Evolutionary conservation across 2,329 filamentous ascomycete genomes (phyloP).

Genomic region (Karstenula rhodostoma): DNA sequence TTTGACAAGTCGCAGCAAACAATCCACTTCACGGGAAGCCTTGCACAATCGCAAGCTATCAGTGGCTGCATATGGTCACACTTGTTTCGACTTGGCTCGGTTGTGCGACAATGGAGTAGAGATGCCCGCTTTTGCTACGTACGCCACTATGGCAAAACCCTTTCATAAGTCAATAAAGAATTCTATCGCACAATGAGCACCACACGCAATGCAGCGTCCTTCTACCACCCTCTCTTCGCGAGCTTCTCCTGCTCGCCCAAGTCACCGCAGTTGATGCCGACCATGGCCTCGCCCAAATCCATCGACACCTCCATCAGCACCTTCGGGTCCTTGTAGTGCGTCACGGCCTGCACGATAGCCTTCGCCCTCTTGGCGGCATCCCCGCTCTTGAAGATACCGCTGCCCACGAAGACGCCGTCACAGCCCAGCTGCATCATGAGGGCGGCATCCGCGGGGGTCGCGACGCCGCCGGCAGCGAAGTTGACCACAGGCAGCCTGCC

Average conservation of each 20-base stretch:
- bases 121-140: not conserved
- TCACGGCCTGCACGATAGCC: constrained; percentile 94
- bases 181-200: not conserved
- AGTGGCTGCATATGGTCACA: not conserved
- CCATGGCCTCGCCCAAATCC: constrained; percentile 96
- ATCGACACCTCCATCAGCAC: constrained; percentile 86
- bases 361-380: constrained; percentile 88
- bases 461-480: constrained; percentile 98
- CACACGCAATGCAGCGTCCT: not conserved
- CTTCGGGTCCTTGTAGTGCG: constrained; percentile 86
- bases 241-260: constrained; percentile 84
- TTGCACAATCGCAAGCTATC: not conserved
- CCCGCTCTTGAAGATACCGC: constrained; percentile 96
- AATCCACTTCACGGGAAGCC: not conserved
- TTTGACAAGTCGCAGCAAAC: not conserved
- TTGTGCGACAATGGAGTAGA: not conserved
- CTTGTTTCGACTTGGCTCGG: not conserved
- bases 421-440: constrained; percentile 99
- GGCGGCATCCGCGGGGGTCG: constrained; percentile 96
- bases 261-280: constrained; percentile 85
- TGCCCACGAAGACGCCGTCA: constrained; percentile 96
- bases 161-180: not conserved
- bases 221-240: constrained; percentile 83
- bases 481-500: constrained; percentile 94
- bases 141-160: not conserved